Conservation (phyloP, 108 stramenopile genomes). For the Chaetoceros tenuissimus region DNA sequence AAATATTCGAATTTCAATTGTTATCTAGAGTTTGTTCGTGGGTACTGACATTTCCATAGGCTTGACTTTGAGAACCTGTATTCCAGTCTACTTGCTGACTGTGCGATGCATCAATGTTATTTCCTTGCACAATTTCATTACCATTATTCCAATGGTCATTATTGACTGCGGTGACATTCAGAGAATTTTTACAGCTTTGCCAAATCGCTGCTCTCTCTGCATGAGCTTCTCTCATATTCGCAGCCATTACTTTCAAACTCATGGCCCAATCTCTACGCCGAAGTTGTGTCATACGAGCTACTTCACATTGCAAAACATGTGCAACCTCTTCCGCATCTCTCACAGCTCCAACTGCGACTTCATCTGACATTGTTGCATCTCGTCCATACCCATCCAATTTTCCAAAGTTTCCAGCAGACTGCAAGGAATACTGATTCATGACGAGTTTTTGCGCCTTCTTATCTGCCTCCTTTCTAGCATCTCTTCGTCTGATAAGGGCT, state of each 20-base stretch:
- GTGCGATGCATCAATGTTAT: too few relatives aligned
- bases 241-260: slow-evolving; percentile 63
- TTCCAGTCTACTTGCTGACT: too few relatives aligned
- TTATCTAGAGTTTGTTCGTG: too few relatives aligned
- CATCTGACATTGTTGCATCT: slow-evolving; percentile 52
- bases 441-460: slow-evolving; percentile 47
- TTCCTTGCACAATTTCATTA: too few relatives aligned
- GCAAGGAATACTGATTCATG: slow-evolving; percentile 45
- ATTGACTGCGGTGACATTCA: too few relatives aligned
- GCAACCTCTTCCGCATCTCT: slow-evolving; percentile 73
- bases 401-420: slow-evolving; percentile 30
- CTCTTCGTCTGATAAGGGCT: slow-evolving; percentile 42
- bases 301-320: slow-evolving; percentile 52
- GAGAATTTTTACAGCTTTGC: slow-evolving; percentile 24
- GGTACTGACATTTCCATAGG: too few relatives aligned
- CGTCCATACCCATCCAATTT: slow-evolving; percentile 45
- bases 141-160: too few relatives aligned
- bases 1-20: too few relatives aligned
- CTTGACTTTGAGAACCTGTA: too few relatives aligned
- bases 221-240: slow-evolving; percentile 60
- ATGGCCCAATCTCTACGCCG: slow-evolving; percentile 60
- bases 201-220: slow-evolving; percentile 67
- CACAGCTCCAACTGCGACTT: slow-evolving; percentile 40
- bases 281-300: slow-evolving; percentile 50
- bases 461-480: slow-evolving; percentile 55